phyloP scores from a whole-genome alignment of 208 protist species.

The Blechomonas ayalai region DNA sequence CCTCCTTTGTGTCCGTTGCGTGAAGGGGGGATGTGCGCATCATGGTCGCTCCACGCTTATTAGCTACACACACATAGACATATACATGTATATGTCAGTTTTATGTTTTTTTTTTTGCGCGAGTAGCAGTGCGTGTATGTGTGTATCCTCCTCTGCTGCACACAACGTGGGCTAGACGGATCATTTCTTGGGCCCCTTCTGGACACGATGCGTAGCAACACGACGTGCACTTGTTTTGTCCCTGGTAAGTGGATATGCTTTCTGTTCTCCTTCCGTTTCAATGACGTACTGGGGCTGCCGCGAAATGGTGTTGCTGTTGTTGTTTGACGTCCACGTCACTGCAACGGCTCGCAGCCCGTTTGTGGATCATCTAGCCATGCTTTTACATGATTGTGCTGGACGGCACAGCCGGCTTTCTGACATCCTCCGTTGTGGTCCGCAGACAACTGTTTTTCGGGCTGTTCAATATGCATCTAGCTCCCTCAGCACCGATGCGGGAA shows the following conservation, averaged over 20 bases:
- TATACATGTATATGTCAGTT: no score
- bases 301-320: conserved; percentile 1
- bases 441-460: conserved; percentile 25
- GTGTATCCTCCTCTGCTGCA: no score
- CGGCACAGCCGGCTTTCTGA: conserved; percentile 14
- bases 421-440: conserved; percentile 18
- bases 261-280: neutral
- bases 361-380: conserved; percentile 7
- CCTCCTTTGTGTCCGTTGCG: neutral
- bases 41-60: neutral
- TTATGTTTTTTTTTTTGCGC: no score
- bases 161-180: no score
- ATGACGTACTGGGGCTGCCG: neutral
- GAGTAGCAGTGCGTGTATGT: neutral
- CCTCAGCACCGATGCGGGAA: no score
- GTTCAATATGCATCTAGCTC: no score
- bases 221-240: neutral
- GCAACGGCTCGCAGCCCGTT: no score
- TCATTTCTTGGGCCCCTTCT: no score
- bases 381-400: conserved; percentile 20
- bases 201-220: no score
- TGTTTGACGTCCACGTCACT: no score
- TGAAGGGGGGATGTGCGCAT: neutral
- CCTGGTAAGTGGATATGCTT: neutral
- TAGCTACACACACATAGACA: no score